Base-by-base conservation (phyloP, 2,329 filamentous ascomycete species). In the Fusarium abutilonis region DNA sequence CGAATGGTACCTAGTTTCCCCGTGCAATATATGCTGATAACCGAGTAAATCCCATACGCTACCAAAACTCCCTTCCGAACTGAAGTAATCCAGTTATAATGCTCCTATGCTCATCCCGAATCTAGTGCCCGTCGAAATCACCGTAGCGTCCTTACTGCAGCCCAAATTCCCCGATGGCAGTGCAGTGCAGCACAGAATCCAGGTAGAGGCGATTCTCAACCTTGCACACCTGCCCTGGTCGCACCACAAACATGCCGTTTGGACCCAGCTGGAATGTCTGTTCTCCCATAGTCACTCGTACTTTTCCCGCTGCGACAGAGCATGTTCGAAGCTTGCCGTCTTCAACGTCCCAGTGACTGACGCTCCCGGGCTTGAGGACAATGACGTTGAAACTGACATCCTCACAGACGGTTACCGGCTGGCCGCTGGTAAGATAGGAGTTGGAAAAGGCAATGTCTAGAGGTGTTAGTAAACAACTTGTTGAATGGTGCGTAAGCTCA, bases 401-500 rank as follows among this genome's bases (percentile, higher is more conserved):
- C 19, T 75, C 71, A 0, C 73, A 73, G 4, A 82, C 68, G 1
- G 57, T 59, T 6, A 81, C 69, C 0, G 78, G 72, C 29, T 75
- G 72, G 6, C 72, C 72, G 28, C 72, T 73, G 0, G 74, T 72
- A 4, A 81, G 67, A 56, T 79, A 82, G 1, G 77, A 70, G 34
- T 75, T 77, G 13, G 79, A 81, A 56, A 77, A 81, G 4, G 75
- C 77, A n/a, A 81, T 64, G 28, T 78, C 79, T 82, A 19, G 23
- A 17, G 4, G 9, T 23, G 38, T 46, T 28, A 17, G 36, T 49
- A 34, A 42, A 35, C 19, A 13, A 3, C 9, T 40, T 2, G n/a
- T 13, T 10, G 32, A 45, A 32, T 15, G 17, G 53, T 15, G 31
- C 19, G 10, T n/a, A 7, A 31, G 73, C 78, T 62, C 70, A 80